phyloP scores from a whole-genome alignment of 1,139 yeast species.

The Candida sp. region DNA sequence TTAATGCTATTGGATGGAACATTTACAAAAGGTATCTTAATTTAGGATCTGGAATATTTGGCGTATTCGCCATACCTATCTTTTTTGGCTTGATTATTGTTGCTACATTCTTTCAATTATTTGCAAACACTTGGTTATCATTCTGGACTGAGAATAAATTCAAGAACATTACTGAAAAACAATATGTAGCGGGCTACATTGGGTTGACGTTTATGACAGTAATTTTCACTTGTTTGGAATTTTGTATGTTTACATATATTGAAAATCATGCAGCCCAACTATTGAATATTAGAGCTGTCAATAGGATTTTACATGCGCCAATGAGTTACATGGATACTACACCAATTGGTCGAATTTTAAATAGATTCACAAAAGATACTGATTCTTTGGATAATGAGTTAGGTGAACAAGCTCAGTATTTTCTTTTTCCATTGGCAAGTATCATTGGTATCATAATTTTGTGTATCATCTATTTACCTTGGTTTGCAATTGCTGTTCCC shows the following conservation, averaged over 20 bases:
- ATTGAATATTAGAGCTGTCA: conserved; percentile 36
- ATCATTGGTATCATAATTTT: conserved; percentile 41
- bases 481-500: conserved; percentile 46
- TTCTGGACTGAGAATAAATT: conserved; percentile 33
- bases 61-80: conserved; percentile 24
- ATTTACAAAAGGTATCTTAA: conserved; percentile 32
- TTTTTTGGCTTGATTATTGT: conserved; percentile 38
- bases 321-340: conserved; percentile 45
- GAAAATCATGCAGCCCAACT: conserved; percentile 40
- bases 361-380: conserved; percentile 55
- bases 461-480: conserved; percentile 43
- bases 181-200: conserved; percentile 33
- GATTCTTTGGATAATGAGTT: conserved; percentile 46
- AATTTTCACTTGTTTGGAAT: conserved; percentile 47
- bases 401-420: conserved; percentile 42
- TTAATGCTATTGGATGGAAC: conserved; percentile 38
- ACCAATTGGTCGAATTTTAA: conserved; percentile 44
- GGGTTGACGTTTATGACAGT: conserved; percentile 39
- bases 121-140: conserved; percentile 41
- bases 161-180: conserved; percentile 16
- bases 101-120: conserved; percentile 32
- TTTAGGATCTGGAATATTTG: conserved; percentile 39
- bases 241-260: conserved; percentile 52
- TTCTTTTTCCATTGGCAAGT: conserved; percentile 36
- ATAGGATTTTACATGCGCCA: conserved; percentile 39